These are phyloP conservation scores for Zymoseptoria ardabiliae DNA, from an alignment of 2,329 filamentous ascomycete genomes.

Conservation along the genomic window DNA sequence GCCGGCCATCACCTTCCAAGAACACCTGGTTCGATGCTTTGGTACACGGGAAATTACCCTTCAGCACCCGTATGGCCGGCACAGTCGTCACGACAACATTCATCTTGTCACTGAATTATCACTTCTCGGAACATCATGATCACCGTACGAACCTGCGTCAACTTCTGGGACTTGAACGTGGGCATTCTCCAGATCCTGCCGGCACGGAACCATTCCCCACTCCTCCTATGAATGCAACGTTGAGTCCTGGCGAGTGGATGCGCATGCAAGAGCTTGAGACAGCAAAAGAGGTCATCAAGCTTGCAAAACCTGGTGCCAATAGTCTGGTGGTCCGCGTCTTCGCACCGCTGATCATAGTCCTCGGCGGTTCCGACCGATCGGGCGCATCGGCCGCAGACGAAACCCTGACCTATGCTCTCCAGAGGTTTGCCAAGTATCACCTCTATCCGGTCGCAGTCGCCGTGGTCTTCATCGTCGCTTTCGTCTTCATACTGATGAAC, in stretches of 20 bases:
- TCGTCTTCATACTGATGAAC: constrained; percentile 64
- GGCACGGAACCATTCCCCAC: constrained; percentile 32
- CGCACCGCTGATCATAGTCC: constrained; percentile 65
- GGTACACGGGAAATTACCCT: constrained; percentile 56
- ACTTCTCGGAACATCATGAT: constrained; percentile 61
- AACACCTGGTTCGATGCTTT: constrained; percentile 55
- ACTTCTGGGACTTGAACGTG: constrained; percentile 22
- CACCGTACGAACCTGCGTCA: constrained; percentile 24
- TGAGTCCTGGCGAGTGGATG: constrained; percentile 71
- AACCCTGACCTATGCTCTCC: constrained; percentile 47
- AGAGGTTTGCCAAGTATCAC: constrained; percentile 51
- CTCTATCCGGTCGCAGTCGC: constrained; percentile 60
- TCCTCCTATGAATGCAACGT: constrained; percentile 62
- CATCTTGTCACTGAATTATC: constrained; percentile 66
- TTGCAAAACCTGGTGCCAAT: constrained; percentile 63
- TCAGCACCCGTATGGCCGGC: constrained; percentile 68
- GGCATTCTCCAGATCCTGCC: constrained; percentile 11
- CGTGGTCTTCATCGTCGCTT: constrained; percentile 55
- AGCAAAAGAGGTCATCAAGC: constrained; percentile 66
- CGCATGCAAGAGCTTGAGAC: constrained; percentile 72
- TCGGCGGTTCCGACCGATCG: constrained; percentile 60
- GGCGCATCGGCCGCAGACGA: constrained; percentile 39
- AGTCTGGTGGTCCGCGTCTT: constrained; percentile 69
- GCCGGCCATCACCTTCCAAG: constrained; percentile 22
- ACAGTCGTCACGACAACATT: constrained; percentile 66